Base-by-base conservation (phyloP, 352 stramenopile genomes). In the Plasmopara halstedii region DNA sequence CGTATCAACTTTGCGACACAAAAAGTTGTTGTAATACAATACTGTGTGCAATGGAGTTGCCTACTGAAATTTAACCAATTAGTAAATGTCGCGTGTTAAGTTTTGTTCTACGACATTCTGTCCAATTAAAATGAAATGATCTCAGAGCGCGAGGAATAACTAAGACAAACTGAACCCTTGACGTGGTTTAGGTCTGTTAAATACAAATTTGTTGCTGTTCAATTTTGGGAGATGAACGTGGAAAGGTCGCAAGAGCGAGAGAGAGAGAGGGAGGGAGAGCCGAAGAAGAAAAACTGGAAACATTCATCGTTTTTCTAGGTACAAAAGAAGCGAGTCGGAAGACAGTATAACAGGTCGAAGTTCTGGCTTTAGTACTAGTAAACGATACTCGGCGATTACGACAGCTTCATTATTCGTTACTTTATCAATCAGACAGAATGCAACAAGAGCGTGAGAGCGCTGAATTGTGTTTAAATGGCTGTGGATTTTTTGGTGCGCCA, bases 401-500 rank as follows among this genome's bases (percentile, higher is more conserved):
- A 33, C 17, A 9, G 0, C 27, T 7, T 22, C 9, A 20, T 2
- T 8, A 22, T 26, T 4, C 37, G 11, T 15, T 17, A 2, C 11
- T 42, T 20, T 18, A 38, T 8, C 9, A 35, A 32, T 5, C 39
- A 19, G 32, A 41, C 49, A 65, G 17, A 22, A 89, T 89, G 78
- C 78, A 89, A 62, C 78, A 89, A 57, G 73, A 89, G 64, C 73
- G 75, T 42, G 78, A 89, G 64, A 82, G 68, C 44, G 56, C 70
- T n/a, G 64, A 83, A 43, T 51, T 89, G 45, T 89, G 78, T 46
- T 58, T 71, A 15, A 85, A 85, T 53, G 75, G 75, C 37, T 89
- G 78, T 47, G 78, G 78, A 11, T 89, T 89, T 60, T 89, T 89
- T 57, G 78, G 78, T 17, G 77, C 61, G 22, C 57, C 73, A 0